These are phyloP conservation scores for Bryum argenteum DNA, from an alignment of 225 moss, liverwort and hornwort species.

Conservation along the genomic window DNA sequence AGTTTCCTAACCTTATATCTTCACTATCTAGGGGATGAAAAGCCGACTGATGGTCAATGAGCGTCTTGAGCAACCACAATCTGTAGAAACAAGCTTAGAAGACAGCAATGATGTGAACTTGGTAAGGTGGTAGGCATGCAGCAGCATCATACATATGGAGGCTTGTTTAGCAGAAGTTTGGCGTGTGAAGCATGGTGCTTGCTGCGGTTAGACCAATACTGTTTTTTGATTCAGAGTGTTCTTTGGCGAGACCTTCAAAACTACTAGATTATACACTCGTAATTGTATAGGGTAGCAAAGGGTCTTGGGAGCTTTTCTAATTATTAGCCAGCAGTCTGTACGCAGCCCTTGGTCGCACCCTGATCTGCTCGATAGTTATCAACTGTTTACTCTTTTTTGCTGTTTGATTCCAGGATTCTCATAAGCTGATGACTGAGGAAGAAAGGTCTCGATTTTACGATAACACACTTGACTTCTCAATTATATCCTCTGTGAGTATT, in stretches of 20 bases:
- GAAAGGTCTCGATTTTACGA: slow-evolving; percentile 39
- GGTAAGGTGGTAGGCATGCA: slow-evolving; percentile 27
- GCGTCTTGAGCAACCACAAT: slow-evolving; percentile 22
- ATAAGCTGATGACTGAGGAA: slow-evolving; percentile 47
- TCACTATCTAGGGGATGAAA: slow-evolving; percentile 31
- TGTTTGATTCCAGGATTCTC: slow-evolving; percentile 39
- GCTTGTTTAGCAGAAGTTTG: slow-evolving; percentile 7
- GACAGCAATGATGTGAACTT: slow-evolving; percentile 17
- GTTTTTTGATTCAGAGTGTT: slow-evolving; percentile 2
- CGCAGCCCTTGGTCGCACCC: slow-evolving; percentile 13
- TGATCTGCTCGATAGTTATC: slow-evolving; percentile 4
- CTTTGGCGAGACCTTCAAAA: slow-evolving; percentile 14
- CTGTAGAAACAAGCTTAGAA: slow-evolving; percentile 31
- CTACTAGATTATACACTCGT: slow-evolving; percentile 5
- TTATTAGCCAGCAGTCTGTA: slow-evolving; percentile 8
- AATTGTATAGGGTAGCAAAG: neutral
- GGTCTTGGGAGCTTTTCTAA: slow-evolving; percentile 18
- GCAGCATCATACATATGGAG: slow-evolving; percentile 24
- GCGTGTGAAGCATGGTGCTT: slow-evolving; percentile 5
- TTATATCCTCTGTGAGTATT: slow-evolving; percentile 42
- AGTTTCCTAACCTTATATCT: neutral
- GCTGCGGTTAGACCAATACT: slow-evolving; percentile 2
- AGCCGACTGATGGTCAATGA: slow-evolving; percentile 25
- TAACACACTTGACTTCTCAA: slow-evolving; percentile 31
- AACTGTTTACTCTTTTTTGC: neutral